Evolutionary conservation across 345 rosid genomes (phyloP).

Genomic region (Sonneratia alba): DNA sequence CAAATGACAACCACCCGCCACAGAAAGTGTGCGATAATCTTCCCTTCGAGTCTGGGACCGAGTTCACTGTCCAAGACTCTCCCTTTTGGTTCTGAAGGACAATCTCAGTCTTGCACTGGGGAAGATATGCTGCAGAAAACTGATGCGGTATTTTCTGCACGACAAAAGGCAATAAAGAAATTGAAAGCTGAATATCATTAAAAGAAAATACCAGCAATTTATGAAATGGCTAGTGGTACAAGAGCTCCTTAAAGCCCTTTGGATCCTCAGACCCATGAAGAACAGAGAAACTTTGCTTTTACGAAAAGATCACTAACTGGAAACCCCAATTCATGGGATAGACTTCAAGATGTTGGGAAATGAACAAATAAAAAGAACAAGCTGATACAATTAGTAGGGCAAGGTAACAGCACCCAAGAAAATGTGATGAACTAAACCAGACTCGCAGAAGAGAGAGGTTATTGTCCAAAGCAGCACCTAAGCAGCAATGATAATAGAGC

Average conservation of each 20-base stretch:
- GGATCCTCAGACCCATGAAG: not conserved
- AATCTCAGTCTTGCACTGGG: slow-evolving; percentile 43
- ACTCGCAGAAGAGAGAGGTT: not conserved
- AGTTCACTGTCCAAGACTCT: slow-evolving; percentile 49
- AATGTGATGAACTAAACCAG: not conserved
- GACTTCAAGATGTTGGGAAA: not conserved
- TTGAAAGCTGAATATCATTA: not conserved
- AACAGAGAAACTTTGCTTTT: too few species aligned
- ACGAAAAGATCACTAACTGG: too few species aligned
- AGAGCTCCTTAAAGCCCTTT: not conserved
- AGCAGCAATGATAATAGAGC: too few species aligned
- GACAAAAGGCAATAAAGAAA: not conserved
- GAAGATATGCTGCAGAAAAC: slow-evolving; percentile 47
- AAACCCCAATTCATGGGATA: too few species aligned
- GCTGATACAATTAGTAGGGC: not conserved
- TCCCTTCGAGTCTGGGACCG: slow-evolving; percentile 56
- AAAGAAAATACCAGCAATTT: not conserved
- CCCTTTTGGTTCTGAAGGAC: slow-evolving; percentile 37
- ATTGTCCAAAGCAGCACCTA: too few species aligned
- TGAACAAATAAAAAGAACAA: not conserved
- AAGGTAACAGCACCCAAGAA: not conserved
- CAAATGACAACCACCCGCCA: slow-evolving; percentile 68
- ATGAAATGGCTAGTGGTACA: not conserved
- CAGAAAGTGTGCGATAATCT: slow-evolving; percentile 40
- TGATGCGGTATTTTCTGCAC: slow-evolving; percentile 52